Base-by-base conservation (phyloP, 2,329 filamentous ascomycete species). In the Penicillium sp. region DNA sequence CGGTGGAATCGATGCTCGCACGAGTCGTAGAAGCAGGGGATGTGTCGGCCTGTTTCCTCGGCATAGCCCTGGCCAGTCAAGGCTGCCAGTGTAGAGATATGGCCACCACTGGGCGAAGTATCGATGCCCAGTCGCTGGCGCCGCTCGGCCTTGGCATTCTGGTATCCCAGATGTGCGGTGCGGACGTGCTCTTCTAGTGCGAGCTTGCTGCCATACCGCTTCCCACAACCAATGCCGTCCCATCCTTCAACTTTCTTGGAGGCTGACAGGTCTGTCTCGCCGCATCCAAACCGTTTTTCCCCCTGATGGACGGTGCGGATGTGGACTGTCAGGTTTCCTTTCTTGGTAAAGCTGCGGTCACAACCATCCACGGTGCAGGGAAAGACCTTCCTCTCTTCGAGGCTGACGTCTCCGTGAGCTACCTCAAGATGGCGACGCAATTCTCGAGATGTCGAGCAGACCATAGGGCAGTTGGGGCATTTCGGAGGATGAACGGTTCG, bases 161-260 rank as follows among this genome's bases (percentile, higher is more conserved):
- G 71, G 20, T 82, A 73, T n/a, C 85, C 84, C 24, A 96, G 76
- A 68, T 97, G 92, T 20, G 89, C 82, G 43, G 87, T 90, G 18
- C 89, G 85, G 40, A 96, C 80, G 67, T 97, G 92, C 59, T 94
- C 88, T 69, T 92, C 88, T 0, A 96, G 79, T 27, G 84, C 85
- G 16, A 83, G 81, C 69, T 95, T 96, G 55, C 87, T 88, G 52
- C 83, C 82, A 64, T 95, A 94, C 31, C 81, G 81, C 54, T 84
- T 82, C 2, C 87, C 88, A 65, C 92, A 97, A 14, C 87, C 89
- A 9, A 79, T 72, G 20, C 79, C 80, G 50, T 82, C 76, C 87
- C 90, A 95, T 5, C 71, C 76, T 9, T 75, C 71, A 1, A 94
- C 73, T 40, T 83, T 83, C 7, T 76, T 76, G n/a, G 76, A 79